These are phyloP conservation scores for Eleusine indica DNA, from an alignment of 176 grass and related monocot species.

Conservation along the genomic window DNA sequence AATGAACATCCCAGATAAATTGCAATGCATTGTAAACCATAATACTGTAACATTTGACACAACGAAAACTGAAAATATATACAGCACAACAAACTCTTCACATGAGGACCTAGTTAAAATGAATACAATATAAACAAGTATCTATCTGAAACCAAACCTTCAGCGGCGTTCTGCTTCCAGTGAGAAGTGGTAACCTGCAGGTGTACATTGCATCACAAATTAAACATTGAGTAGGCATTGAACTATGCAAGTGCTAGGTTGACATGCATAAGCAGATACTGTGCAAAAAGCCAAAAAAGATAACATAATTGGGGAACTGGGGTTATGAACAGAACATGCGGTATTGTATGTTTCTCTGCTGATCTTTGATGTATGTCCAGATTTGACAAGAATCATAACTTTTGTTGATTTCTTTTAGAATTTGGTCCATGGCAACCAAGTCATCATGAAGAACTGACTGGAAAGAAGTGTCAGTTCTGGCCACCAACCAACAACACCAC, in stretches of 20 bases:
- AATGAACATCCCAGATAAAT: not conserved
- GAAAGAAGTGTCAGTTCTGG: not conserved
- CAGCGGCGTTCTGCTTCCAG: conserved; percentile 34
- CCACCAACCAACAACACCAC: too few species aligned
- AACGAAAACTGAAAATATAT: not conserved
- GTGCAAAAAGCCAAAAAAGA: not conserved
- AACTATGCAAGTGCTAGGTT: conserved; percentile 22
- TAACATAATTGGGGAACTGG: not conserved
- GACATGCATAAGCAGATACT: not conserved
- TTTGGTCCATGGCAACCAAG: not conserved
- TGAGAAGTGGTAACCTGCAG: conserved; percentile 44
- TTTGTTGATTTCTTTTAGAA: not conserved
- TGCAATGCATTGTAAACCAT: not conserved
- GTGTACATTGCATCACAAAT: conserved; percentile 1
- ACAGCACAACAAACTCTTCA: not conserved
- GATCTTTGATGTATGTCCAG: not conserved
- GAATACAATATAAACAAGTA: conserved; percentile 16
- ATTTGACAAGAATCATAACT: not conserved
- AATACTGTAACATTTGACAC: conserved; percentile 3
- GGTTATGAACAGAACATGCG: conserved; percentile 3
- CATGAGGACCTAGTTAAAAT: conserved; percentile 8
- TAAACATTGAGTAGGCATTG: conserved; percentile 5
- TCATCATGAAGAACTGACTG: not conserved
- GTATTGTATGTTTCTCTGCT: not conserved
- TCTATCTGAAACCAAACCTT: conserved; percentile 40